Base-by-base conservation (phyloP, 2,329 filamentous ascomycete genomes). In the Colletotrichum theobromicola region DNA sequence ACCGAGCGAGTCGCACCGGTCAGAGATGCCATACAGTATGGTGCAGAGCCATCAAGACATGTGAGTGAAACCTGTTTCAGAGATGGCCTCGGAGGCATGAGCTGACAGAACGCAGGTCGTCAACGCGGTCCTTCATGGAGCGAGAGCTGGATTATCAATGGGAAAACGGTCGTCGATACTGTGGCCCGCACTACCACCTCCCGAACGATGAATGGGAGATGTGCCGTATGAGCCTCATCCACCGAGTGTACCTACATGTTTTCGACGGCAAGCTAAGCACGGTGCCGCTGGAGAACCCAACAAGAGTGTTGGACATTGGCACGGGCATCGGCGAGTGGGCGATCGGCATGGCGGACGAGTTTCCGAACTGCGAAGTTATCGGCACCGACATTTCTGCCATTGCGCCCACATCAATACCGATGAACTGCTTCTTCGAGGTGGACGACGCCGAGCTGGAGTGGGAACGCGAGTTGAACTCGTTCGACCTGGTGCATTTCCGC, bases 171-270 rank as follows among this genome's bases (percentile, higher is more conserved):
- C 89, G 92, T 26, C 87, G 92, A 77, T 92, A 91, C 79, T 92
- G 92, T 78, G 85, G 89, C 37, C 86, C 87, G 37, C 70, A 74
- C 30, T 93, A 93, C 79, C 91, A 87, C 80, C 92, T 93, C 87
- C 92, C 92, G 16, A 93, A 93, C 80, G 92, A 93, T 78, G 90
- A 93, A 60, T 83, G 87, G 60, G 92, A 94, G 79, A 91, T 93
- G 81, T 90, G 90, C 60, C 90, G 92, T 55, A 81, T 93, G 65
- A 88, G 89, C 72, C 85, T 94, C 67, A 84, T 90, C 50, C 91
- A 94, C 77, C 91, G 93, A 79, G 89, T 93, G 61, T 93, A 91
- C 78, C 82, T 92, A 7, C 87, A 88, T 69, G 82, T 87, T 18
- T 85, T 89, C 64, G 83, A 86, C 37, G 85, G 84, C 74, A 84